Evolutionary conservation across 169 alveolate genomes (phyloP), one percentile per base, ranked within the genome.

Genomic region (Cryptosporidium parvum): DNA sequence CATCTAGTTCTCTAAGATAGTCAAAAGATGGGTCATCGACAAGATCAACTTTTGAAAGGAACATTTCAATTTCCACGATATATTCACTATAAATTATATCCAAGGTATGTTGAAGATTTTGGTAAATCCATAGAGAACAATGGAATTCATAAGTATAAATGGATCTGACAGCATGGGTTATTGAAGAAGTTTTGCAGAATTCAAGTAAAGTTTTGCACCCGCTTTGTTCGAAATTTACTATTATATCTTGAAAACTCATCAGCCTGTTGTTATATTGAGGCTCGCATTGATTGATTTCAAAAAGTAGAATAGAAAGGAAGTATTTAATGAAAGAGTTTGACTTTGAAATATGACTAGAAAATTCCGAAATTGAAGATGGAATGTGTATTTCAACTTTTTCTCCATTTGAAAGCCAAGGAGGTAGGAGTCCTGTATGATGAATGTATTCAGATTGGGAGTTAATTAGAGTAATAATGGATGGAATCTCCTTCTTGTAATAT

Each of bases 371-470:
- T 3, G 89, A 80, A 21, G 26, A 62, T 31, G 89, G 89, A 59
- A 48, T 80, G n/a, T 42, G 10, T 3, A 80, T 45, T 42, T 61
- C 58, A 8, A 80, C 51, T 6, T 59, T 42, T 39, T 65, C 75
- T 5, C 89, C 89, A 39, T 80, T 80, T 21, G 89, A 45, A n/a
- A 80, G 56, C 89, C 89, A 80, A 1, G 70, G 37, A 37, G 89
- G 89, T 21, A 42, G 48, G 3, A 65, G 21, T 23, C 89, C 89
- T 23, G 75, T 61, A 9, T 61, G 52, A n/a, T 61, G 59, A 12
- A 80, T 61, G 29, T 80, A 44, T 31, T 80, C 89, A 16, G 89
- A 62, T 48, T 80, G 89, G 18, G 56, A 62, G 35, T 26, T 33
- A 29, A 80, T 48, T n/a, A 80, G 26, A 45, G 61, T 44, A 7